Percentiles rank a stretch among this genome's conserved stretches.
Conservation (phyloP, 129 eudicot genomes). For the Helichrysum umbraculigerum region DNA sequence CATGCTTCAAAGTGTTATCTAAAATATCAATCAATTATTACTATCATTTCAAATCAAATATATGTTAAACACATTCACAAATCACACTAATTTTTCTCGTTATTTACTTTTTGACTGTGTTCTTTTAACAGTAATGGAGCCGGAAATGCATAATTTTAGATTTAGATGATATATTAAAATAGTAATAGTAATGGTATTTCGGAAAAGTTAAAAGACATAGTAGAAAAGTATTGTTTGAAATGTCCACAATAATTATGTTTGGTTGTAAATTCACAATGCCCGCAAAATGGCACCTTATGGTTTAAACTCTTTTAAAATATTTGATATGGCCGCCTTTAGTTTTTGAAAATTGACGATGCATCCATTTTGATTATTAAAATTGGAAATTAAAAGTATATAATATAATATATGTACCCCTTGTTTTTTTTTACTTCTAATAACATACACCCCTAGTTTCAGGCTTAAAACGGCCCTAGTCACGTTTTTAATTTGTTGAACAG, state of each 20-base stretch:
- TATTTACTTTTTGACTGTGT: not conserved
- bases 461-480: not conserved
- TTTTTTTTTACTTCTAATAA: no score
- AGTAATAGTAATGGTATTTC: not conserved
- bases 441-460: not conserved
- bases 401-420: not conserved
- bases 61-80: no score
- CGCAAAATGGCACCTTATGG: slow-evolving; percentile 27
- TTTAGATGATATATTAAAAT: no score
- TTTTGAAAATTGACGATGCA: slow-evolving; percentile 20
- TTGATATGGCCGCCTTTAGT: slow-evolving; percentile 36
- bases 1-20: no score
- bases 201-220: slow-evolving; percentile 10
- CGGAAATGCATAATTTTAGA: no score
- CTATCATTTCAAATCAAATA: no score
- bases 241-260: not conserved
- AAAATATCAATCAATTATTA: no score
- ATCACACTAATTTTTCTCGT: not conserved
- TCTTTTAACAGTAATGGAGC: not conserved
- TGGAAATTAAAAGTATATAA: not conserved
- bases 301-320: slow-evolving; percentile 27
- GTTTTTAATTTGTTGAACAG: no score
- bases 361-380: slow-evolving; percentile 4
- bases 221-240: slow-evolving; percentile 9
- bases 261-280: slow-evolving; percentile 15